These are phyloP conservation scores for Pyrus hybrid DNA, from an alignment of 331 rosid genomes.

Conservation along the genomic window DNA sequence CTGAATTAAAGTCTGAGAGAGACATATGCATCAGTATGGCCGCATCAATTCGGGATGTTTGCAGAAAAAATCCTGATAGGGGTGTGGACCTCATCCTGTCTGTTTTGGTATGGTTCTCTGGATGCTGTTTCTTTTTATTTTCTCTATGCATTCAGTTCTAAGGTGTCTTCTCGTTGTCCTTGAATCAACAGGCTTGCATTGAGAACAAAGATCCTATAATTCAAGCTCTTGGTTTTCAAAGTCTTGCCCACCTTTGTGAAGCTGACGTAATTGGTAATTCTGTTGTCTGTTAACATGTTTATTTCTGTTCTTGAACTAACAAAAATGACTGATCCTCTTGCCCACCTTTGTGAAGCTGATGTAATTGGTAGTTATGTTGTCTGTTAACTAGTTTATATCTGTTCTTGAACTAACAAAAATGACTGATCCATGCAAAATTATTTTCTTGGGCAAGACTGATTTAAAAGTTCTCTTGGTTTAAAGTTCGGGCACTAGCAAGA, in stretches of 20 bases:
- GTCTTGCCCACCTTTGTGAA: slow-evolving; percentile 94
- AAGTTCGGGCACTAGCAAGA: background rate
- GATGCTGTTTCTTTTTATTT: slow-evolving; percentile 12
- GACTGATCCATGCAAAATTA: background rate
- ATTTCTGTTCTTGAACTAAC: background rate
- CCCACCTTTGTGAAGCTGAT: slow-evolving; percentile 89
- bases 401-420: background rate
- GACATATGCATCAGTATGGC: slow-evolving; percentile 70
- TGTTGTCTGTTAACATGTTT: slow-evolving; percentile 3
- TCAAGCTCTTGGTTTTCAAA: slow-evolving; percentile 88
- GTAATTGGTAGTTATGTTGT: slow-evolving; percentile 56
- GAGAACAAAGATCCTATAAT: slow-evolving; percentile 62
- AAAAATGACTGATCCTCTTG: slow-evolving; percentile 3
- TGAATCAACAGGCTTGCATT: slow-evolving; percentile 63
- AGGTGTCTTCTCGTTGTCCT: slow-evolving; percentile 16
- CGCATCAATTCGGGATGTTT: slow-evolving; percentile 87
- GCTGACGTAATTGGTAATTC: slow-evolving; percentile 80
- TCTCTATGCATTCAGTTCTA: slow-evolving; percentile 20
- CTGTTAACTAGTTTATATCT: background rate
- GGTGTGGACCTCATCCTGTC: slow-evolving; percentile 93
- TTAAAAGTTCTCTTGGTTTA: background rate
- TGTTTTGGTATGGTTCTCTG: slow-evolving; percentile 63
- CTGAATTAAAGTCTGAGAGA: slow-evolving; percentile 58
- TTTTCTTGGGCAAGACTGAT: background rate
- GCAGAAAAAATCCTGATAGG: slow-evolving; percentile 84